Percentiles rank a stretch among this genome's conserved stretches.
These are phyloP conservation scores for Arctostaphylos glauca DNA, from an alignment of 148 eudicot genomes.

Conservation along the genomic window DNA sequence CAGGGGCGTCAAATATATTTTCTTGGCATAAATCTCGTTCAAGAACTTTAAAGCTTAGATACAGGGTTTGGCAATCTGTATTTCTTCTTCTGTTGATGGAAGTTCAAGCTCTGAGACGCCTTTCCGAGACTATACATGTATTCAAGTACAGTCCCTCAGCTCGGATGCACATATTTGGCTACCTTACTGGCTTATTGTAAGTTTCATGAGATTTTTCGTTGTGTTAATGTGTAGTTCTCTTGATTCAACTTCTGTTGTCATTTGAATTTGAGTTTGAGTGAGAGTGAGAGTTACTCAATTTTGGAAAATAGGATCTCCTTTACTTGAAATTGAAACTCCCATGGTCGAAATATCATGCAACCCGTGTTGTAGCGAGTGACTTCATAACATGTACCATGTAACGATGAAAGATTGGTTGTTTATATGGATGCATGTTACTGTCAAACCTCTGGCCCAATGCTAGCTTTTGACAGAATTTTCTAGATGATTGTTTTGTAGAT, in stretches of 20 bases:
- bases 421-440: not conserved
- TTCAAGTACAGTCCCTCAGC: constrained; percentile 78
- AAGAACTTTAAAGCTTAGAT: constrained; percentile 28
- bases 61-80: constrained; percentile 58
- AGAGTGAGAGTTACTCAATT: not conserved
- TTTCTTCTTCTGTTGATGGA: constrained; percentile 86
- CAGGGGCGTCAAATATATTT: constrained; percentile 56
- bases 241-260: not conserved
- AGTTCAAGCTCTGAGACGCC: constrained; percentile 69
- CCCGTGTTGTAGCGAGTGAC: not conserved
- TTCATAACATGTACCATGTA: not conserved
- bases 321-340: not conserved
- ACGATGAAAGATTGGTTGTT: not conserved
- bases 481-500: no score
- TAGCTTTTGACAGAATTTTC: not conserved
- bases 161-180: constrained; percentile 77
- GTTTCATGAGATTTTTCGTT: constrained; percentile 22
- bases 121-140: constrained; percentile 66
- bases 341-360: not conserved
- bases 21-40: constrained; percentile 38
- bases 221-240: not conserved
- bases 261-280: not conserved
- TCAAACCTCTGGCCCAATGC: not conserved
- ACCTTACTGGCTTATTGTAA: constrained; percentile 81
- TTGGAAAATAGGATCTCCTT: not conserved